A percentile compares a stretch with the other conserved stretches of the same genome.
These are phyloP conservation scores for Cochlearia excelsa DNA, from an alignment of 345 rosid genomes.

Conservation along the genomic window DNA sequence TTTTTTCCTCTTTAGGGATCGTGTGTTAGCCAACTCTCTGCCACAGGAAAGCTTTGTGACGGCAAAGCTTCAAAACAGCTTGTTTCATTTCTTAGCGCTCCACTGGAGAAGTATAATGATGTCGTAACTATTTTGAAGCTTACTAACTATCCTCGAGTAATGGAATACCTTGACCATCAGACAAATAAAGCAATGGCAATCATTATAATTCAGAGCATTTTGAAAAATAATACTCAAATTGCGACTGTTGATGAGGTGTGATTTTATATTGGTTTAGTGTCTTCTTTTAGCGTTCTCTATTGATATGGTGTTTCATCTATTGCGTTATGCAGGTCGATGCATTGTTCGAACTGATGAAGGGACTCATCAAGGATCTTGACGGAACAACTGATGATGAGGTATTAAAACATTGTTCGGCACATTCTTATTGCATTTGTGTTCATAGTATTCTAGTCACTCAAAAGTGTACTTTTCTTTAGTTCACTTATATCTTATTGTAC, in stretches of 20 bases:
- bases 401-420: slow-evolving; percentile 13
- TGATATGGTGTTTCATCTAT: slow-evolving; percentile 18
- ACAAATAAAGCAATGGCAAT: slow-evolving; percentile 86
- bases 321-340: slow-evolving; percentile 63
- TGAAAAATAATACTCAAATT: slow-evolving; percentile 79
- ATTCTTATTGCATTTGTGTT: slow-evolving; percentile 18
- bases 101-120: slow-evolving; percentile 87
- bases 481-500: slow-evolving; percentile 12
- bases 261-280: slow-evolving; percentile 18
- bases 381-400: slow-evolving; percentile 62
- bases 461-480: slow-evolving; percentile 8
- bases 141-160: slow-evolving; percentile 71
- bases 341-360: slow-evolving; percentile 76
- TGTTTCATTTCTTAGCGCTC: slow-evolving; percentile 86
- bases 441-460: slow-evolving; percentile 13
- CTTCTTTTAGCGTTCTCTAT: slow-evolving; percentile 18
- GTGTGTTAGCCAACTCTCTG: slow-evolving; percentile 76
- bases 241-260: slow-evolving; percentile 70
- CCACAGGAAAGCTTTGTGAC: slow-evolving; percentile 74
- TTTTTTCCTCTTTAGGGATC: slow-evolving; percentile 57
- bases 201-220: slow-evolving; percentile 78
- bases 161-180: slow-evolving; percentile 86
- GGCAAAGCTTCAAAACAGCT: slow-evolving; percentile 84
- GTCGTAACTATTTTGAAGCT: slow-evolving; percentile 84
- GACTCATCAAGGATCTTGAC: slow-evolving; percentile 86